Percentiles rank a stretch among this genome's conserved stretches.
Conservation (phyloP, 805 yeast species). For the Torulaspora delbrueckii region DNA sequence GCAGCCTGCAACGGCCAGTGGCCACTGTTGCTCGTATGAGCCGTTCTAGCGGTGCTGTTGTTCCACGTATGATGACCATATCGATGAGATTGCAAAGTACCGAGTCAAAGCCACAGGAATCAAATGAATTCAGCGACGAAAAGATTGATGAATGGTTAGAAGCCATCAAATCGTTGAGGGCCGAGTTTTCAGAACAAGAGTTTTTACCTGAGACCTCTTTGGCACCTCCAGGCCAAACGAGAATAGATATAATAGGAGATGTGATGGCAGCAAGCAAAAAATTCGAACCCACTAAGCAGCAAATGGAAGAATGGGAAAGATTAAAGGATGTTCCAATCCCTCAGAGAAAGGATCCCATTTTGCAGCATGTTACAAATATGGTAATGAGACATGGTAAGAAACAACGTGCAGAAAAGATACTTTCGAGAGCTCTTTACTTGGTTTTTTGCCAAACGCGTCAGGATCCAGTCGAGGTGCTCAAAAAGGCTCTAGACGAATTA, state of each 20-base stretch:
- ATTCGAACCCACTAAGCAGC: conserved; percentile 61
- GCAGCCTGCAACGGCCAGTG: conserved; percentile 5
- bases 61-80: conserved; percentile 1
- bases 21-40: conserved; percentile 2
- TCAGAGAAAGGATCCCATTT: conserved; percentile 56
- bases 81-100: conserved; percentile 11
- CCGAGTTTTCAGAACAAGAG: conserved; percentile 37
- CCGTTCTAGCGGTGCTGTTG: not conserved
- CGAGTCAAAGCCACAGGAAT: not conserved
- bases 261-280: conserved; percentile 21
- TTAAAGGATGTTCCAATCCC: conserved; percentile 56
- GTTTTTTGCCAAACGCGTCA: conserved; percentile 53
- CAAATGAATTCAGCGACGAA: conserved; percentile 21
- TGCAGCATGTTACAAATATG: conserved; percentile 74
- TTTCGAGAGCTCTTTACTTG: conserved; percentile 75
- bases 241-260: conserved; percentile 35
- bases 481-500: conserved; percentile 68
- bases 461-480: conserved; percentile 76
- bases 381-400: conserved; percentile 93
- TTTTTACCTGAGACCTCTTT: conserved; percentile 39
- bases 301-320: conserved; percentile 50
- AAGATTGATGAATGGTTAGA: conserved; percentile 41
- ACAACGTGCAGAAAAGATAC: conserved; percentile 64
- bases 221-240: conserved; percentile 39
- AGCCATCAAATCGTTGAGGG: conserved; percentile 38